Conservation (phyloP, 2,329 filamentous ascomycete species). For the Ceratocystis smalleyi region DNA sequence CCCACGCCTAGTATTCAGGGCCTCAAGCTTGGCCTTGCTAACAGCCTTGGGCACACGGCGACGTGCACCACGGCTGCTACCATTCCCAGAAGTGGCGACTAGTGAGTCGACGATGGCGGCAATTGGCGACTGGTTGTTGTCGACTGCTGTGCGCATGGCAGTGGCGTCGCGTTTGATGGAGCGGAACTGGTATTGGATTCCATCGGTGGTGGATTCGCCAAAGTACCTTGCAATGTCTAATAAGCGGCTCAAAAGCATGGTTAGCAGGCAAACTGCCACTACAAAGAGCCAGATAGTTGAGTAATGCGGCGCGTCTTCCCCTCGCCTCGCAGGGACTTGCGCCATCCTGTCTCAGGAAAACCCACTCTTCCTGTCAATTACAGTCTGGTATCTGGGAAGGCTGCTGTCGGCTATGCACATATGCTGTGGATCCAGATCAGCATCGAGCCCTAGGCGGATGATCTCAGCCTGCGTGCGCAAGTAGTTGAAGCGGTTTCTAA, state of each 20-base stretch:
- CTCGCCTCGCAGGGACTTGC: not conserved
- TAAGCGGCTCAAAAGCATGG: not conserved
- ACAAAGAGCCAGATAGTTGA: not conserved
- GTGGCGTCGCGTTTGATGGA: slow-evolving; percentile 38
- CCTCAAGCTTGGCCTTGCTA: slow-evolving; percentile 13
- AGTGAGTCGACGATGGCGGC: slow-evolving; percentile 23
- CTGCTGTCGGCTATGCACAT: slow-evolving; percentile 25
- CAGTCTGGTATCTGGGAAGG: slow-evolving; percentile 27
- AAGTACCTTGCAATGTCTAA: slow-evolving; percentile 45
- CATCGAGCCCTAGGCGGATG: slow-evolving; percentile 25
- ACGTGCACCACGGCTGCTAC: not conserved
- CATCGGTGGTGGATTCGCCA: slow-evolving; percentile 41
- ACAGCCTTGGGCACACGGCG: slow-evolving; percentile 12
- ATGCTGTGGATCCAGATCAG: slow-evolving; percentile 30
- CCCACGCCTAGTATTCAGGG: slow-evolving; percentile 19
- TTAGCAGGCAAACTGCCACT: not conserved
- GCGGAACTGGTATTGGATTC: slow-evolving; percentile 47
- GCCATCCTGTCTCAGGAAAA: not conserved
- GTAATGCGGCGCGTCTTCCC: not conserved
- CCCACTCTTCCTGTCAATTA: slow-evolving; percentile 30
- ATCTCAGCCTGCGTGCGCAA: slow-evolving; percentile 30
- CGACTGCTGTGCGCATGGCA: slow-evolving; percentile 30
- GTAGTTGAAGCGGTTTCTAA: slow-evolving; percentile 38
- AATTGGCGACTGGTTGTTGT: slow-evolving; percentile 32
- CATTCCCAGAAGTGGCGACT: slow-evolving; percentile 17